A percentile compares a stretch with the other conserved stretches of the same genome.
phyloP scores from a whole-genome alignment of 2,329 filamentous ascomycete genomes.

The Pseudopyrenochaeta lycopersici region DNA sequence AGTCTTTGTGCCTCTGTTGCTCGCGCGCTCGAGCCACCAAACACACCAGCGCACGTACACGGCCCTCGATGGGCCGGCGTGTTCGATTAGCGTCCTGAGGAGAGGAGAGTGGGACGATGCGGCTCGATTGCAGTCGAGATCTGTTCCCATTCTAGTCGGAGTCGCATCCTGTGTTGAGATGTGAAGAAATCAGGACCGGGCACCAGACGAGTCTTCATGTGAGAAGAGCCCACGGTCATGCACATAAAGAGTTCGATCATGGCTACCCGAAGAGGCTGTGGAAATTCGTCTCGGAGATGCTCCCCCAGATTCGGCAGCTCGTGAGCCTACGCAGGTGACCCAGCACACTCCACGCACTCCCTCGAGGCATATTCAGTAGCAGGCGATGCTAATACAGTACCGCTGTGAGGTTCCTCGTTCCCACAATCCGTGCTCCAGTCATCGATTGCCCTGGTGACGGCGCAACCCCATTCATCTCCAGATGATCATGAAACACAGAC shows the following conservation, averaged over 20 bases:
- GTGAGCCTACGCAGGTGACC: background rate
- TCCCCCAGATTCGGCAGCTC: background rate
- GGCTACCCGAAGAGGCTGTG: background rate
- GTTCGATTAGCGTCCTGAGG: constrained; percentile 20
- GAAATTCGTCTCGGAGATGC: background rate
- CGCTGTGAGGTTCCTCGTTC: too few species aligned
- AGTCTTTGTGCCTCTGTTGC: constrained; percentile 25
- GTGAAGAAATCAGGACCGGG: background rate
- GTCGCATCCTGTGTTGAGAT: background rate
- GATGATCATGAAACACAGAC: background rate
- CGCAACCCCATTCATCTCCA: background rate
- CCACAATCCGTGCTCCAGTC: background rate
- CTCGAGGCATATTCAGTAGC: too few species aligned
- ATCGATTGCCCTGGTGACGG: background rate
- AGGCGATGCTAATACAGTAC: too few species aligned
- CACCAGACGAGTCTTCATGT: background rate
- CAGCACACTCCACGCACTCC: too few species aligned
- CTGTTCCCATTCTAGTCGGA: background rate
- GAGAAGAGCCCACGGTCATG: background rate
- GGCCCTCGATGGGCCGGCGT: constrained; percentile 26
- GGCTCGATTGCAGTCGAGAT: background rate
- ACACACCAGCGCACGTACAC: constrained; percentile 19
- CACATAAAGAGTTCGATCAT: background rate
- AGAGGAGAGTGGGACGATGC: background rate
- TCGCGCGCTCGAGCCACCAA: constrained; percentile 27